Base-by-base conservation (phyloP, 2,329 filamentous ascomycete genomes). In the Arthrobotrys iridis region DNA sequence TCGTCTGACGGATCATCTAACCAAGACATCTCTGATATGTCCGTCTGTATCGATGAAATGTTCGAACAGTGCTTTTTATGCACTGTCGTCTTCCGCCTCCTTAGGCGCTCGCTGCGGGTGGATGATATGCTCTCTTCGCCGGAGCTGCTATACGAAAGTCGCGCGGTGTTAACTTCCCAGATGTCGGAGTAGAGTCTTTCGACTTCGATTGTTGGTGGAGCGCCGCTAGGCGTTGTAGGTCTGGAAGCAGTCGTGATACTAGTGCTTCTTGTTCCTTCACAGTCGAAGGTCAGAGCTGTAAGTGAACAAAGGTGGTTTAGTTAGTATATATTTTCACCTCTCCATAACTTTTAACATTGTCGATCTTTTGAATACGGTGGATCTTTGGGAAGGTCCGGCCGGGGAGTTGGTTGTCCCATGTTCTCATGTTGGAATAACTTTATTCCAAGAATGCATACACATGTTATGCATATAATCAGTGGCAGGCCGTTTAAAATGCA, bases 151-250 rank as follows among this genome's bases (percentile, higher is more conserved):
- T 74, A 74, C 37, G 70, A 74, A 24, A 67, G 11, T 15, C 70
- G 62, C 4, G 52, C 35, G 11, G 55, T 35, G 37, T 50, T 74
- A 8, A 74, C 45, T 57, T 74, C 52, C 62, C 70, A 67, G 46
- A 74, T 74, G 18, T 74, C 62, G 13, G 70, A 74, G 37, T 66
- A 74, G 24, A 74, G 62, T 58, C 70, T 45, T 46, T 74, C 70
- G 4, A 63, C 37, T 57, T 74, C 52, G 22, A 62, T 62, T 18
- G 40, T 50, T 26, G 70, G 52, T 57, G 70, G 45, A 11, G 70
- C 43, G 28, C 33, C 33, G 24, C 62, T 60, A 5, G 46, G 52
- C 11, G 52, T 60, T 22, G 24, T 52, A 7, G 52, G 50, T 30
- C 24, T 48, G 20, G 62, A 40, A 15, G 41, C n/a, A 20, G n/a